Percentiles rank a stretch among this genome's conserved stretches.
Evolutionary conservation across 768 basidiomycete species (phyloP).

Genomic region (Lactarius hatsudake): DNA sequence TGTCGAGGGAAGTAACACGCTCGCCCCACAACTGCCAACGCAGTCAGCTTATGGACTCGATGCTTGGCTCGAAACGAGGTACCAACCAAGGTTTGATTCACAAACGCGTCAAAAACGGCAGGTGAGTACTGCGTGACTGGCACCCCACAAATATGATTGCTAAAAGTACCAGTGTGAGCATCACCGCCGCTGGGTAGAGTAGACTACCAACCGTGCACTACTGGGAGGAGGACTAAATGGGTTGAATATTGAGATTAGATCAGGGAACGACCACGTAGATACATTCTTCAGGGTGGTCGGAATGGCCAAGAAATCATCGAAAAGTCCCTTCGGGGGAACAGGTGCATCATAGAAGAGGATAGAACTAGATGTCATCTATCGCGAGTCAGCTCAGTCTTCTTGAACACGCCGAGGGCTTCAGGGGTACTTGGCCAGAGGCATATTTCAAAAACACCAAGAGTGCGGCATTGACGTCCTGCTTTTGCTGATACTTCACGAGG

Average conservation of each 20-base stretch:
- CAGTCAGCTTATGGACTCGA: background rate
- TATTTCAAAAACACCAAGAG: background rate
- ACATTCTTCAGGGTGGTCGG: background rate
- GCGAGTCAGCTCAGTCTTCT: background rate
- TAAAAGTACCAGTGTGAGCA: background rate
- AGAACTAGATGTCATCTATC: background rate
- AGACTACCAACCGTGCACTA: background rate
- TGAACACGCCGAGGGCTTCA: background rate
- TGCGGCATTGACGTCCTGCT: background rate
- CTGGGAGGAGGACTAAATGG: background rate
- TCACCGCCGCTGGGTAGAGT: background rate
- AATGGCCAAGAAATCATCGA: constrained; percentile 27
- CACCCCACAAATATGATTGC: background rate
- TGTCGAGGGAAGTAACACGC: background rate
- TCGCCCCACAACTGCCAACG: constrained; percentile 6
- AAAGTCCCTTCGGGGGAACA: constrained; percentile 16
- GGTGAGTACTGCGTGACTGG: constrained; percentile 3
- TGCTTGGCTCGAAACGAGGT: background rate
- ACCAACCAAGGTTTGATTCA: background rate
- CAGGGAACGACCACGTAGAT: constrained; percentile 3
- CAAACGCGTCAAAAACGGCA: background rate
- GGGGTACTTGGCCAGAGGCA: background rate
- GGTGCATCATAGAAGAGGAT: constrained; percentile 29
- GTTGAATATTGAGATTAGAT: background rate
- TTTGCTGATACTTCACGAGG: background rate